phyloP scores from a whole-genome alignment of 1,284 basidiomycete species.

The Lignosus rhinocerotis region DNA sequence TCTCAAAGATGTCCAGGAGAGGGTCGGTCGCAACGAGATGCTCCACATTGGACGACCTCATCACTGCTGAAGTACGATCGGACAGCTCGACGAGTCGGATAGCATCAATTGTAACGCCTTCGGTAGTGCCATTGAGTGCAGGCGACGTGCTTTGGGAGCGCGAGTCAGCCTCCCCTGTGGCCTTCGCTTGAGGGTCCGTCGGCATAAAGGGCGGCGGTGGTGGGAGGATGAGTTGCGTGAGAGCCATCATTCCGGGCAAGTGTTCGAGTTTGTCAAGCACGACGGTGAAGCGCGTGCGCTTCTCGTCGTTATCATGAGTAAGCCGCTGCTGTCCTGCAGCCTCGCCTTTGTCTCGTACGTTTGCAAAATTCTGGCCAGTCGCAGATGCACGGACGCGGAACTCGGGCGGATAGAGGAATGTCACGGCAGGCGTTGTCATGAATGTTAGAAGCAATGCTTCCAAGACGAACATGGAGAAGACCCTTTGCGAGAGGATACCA shows the following conservation, averaged over 20 bases:
- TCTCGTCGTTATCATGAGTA: constrained; percentile 28
- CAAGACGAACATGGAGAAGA: constrained; percentile 91
- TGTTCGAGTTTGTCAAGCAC: constrained; percentile 93
- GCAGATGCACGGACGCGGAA: constrained; percentile 49
- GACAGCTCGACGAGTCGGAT: constrained; percentile 69
- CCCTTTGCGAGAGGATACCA: constrained; percentile 66
- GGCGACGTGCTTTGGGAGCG: constrained; percentile 6
- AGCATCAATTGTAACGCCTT: constrained; percentile 38
- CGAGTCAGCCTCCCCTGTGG: constrained; percentile 1
- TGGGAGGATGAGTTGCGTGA: constrained; percentile 64
- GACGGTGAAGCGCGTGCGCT: constrained; percentile 69
- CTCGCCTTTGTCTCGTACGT: constrained; percentile 31
- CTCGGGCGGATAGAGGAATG: constrained; percentile 74
- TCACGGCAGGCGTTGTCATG: constrained; percentile 86
- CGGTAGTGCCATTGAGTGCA: constrained; percentile 3
- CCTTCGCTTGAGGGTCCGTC: constrained; percentile 2
- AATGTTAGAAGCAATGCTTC: constrained; percentile 87
- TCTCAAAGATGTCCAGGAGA: constrained; percentile 60
- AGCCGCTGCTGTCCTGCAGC: constrained; percentile 1
- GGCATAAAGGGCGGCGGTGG: constrained; percentile 27
- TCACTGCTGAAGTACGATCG: constrained; percentile 68
- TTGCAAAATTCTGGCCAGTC: constrained; percentile 47
- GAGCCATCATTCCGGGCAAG: constrained; percentile 72
- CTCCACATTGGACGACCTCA: constrained; percentile 62
- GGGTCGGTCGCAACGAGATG: constrained; percentile 59